A percentile compares a stretch with the other conserved stretches of the same genome.
These are phyloP conservation scores for Pisolithus sp. DNA, from an alignment of 768 basidiomycete genomes.

Conservation along the genomic window DNA sequence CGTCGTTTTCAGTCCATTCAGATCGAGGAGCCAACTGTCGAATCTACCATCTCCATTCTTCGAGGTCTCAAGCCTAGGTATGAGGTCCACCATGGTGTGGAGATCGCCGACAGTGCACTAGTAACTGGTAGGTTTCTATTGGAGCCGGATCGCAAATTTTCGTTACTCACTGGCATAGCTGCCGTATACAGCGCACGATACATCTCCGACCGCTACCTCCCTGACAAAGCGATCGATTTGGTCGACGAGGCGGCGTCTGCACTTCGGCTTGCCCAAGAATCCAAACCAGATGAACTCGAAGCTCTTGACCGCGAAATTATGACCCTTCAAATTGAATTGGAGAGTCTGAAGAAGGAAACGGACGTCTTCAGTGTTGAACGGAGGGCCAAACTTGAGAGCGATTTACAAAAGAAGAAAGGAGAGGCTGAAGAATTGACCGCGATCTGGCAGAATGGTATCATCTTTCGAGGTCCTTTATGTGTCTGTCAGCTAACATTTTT, in stretches of 20 bases:
- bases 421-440: constrained; percentile 56
- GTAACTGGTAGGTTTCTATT: constrained; percentile 57
- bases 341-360: constrained; percentile 81
- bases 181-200: constrained; percentile 82
- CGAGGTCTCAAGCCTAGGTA: constrained; percentile 80
- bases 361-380: constrained; percentile 82
- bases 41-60: constrained; percentile 79
- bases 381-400: constrained; percentile 55
- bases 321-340: constrained; percentile 84
- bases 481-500: neutral
- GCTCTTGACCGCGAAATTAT: constrained; percentile 76
- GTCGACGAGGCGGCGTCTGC: constrained; percentile 91
- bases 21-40: constrained; percentile 85
- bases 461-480: neutral
- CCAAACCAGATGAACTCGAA: constrained; percentile 82
- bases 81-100: constrained; percentile 91
- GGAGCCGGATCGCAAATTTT: neutral
- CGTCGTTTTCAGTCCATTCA: constrained; percentile 85
- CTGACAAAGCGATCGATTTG: constrained; percentile 88
- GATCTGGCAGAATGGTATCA: constrained; percentile 68
- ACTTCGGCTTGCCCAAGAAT: constrained; percentile 81
- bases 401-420: constrained; percentile 53
- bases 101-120: constrained; percentile 81
- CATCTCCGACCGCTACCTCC: constrained; percentile 80
- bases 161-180: constrained; percentile 36